phyloP scores from a whole-genome alignment of 1,284 basidiomycete genomes.

The Ceratobasidium sp. region DNA sequence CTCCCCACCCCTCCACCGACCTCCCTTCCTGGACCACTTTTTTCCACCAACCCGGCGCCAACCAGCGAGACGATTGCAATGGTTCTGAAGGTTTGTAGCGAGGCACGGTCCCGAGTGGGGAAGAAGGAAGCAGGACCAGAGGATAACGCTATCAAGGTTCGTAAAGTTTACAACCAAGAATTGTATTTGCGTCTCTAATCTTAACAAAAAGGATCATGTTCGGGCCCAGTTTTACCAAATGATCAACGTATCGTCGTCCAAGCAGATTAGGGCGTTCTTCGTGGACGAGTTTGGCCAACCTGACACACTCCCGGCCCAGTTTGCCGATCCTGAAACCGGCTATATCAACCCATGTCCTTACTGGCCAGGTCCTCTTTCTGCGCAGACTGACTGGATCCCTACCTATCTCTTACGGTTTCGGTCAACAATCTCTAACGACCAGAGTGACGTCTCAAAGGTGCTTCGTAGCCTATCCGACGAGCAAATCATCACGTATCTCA shows the following conservation, averaged over 20 bases:
- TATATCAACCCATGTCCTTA: too few species aligned
- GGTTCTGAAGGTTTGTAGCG: background rate
- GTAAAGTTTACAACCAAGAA: background rate
- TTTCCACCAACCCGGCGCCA: background rate
- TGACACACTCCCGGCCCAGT: background rate
- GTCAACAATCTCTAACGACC: background rate
- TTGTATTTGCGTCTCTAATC: background rate
- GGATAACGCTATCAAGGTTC: background rate
- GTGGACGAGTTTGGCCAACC: slow-evolving; percentile 5
- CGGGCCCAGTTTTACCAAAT: background rate
- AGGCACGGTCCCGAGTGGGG: background rate
- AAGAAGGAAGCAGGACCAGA: slow-evolving; percentile 14
- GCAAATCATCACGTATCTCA: too few species aligned
- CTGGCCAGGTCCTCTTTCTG: background rate
- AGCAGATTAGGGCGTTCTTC: background rate
- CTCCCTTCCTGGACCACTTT: too few species aligned
- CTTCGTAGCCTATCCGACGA: background rate
- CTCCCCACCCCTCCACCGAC: background rate
- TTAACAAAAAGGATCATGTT: background rate
- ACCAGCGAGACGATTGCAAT: background rate
- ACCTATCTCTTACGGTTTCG: slow-evolving; percentile 14
- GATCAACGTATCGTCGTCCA: background rate
- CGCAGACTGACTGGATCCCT: background rate
- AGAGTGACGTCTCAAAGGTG: background rate
- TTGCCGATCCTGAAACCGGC: background rate